Evolutionary conservation across 768 basidiomycete genomes (phyloP), one percentile per base, ranked within the genome.

Genomic region (Collybia sp.): DNA sequence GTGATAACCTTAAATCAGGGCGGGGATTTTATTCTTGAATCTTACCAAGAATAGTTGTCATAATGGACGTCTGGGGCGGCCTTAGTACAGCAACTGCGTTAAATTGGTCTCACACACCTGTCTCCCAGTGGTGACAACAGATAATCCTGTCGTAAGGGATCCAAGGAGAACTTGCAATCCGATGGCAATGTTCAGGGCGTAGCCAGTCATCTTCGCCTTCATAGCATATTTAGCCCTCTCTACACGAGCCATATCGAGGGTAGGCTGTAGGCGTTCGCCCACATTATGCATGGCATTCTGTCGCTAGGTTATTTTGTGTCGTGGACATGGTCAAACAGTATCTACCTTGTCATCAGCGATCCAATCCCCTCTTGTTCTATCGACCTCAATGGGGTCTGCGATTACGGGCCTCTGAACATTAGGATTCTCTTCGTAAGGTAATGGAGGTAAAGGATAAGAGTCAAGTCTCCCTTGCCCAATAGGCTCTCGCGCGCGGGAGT

Each of bases 131-230:
- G 68, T 60, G 2, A 72, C 65, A 6, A 80, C 80, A 0, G 83
- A 71, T 12, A 86, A 51, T 0, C 79, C 85, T 0, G 85, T 87
- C 5, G 82, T 86, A 25, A 88, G 63, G 2, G 85, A 74, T 6
- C 83, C 84, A 20, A 87, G 61, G 0, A 82, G 34, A 3, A 87
- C 78, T 56, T 87, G 85, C 34, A 83, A 44, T 11, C 71, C 75
- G 36, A 85, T 86, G 0, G 83, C 82, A 12, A 67, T 45, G 49
- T 77, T 73, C 25, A 70, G 55, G 5, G 61, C 43, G 31, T 53
- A 71, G 4, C 64, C 69, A 12, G 66, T 70, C 44, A 66, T 49
- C 51, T 54, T 58, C 53, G 79, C 81, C 62, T 75, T 77, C 25
- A 53, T 41, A 1, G 69, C 67, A 46, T 71, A 78, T 44, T 75